Conservation (phyloP, 2,329 filamentous ascomycete genomes). For the Xylariaceae sp. region DNA sequence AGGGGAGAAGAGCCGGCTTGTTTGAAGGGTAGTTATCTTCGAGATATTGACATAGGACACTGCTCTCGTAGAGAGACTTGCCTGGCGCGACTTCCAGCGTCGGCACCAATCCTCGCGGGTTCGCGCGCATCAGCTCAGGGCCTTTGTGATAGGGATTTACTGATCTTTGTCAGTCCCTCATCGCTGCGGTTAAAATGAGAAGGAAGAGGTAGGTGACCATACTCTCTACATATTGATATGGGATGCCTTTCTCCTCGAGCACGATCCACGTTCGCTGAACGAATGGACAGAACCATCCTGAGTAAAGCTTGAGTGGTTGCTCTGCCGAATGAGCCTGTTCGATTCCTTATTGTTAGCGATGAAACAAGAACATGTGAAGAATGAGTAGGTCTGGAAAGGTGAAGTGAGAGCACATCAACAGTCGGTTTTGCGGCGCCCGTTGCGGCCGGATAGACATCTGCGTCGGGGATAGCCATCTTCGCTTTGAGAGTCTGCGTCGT, state of each 20-base stretch:
- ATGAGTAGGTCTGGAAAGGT: background rate
- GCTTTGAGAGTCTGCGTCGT: background rate
- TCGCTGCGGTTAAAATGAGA: too few species aligned
- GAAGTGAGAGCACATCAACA: slow-evolving; percentile 17
- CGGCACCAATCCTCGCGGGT: slow-evolving; percentile 56
- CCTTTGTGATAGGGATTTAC: slow-evolving; percentile 58
- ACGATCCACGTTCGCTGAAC: slow-evolving; percentile 54
- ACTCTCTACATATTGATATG: slow-evolving; percentile 52
- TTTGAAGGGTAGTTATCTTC: slow-evolving; percentile 51
- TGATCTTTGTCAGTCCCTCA: slow-evolving; percentile 9
- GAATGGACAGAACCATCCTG: slow-evolving; percentile 30
- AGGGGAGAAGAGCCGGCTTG: slow-evolving; percentile 36
- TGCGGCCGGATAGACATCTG: background rate
- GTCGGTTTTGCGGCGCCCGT: slow-evolving; percentile 2
- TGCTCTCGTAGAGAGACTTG: slow-evolving; percentile 54
- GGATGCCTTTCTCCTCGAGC: slow-evolving; percentile 56
- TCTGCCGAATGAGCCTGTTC: slow-evolving; percentile 26
- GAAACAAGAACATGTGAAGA: background rate
- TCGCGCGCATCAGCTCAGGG: slow-evolving; percentile 48
- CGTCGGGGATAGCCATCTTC: background rate
- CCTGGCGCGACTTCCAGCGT: slow-evolving; percentile 38
- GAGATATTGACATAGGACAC: slow-evolving; percentile 56
- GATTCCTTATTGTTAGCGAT: too few species aligned
- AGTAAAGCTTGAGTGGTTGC: slow-evolving; percentile 20
- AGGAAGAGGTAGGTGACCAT: background rate